phyloP scores from a whole-genome alignment of 2,329 filamentous ascomycete species.

The Dryadomyces quercus-mongolicae region DNA sequence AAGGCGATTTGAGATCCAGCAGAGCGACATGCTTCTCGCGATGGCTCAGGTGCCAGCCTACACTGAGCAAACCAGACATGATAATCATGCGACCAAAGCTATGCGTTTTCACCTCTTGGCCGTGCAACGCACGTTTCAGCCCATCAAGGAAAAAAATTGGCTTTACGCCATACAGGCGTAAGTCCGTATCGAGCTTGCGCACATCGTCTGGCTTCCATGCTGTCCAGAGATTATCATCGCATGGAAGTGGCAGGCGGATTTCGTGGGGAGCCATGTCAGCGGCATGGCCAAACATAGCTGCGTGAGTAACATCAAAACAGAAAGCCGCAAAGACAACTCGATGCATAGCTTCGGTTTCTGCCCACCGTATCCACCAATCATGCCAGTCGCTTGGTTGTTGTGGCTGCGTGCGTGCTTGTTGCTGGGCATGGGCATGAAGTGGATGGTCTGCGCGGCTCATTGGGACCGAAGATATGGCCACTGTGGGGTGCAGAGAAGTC shows the following conservation, averaged over 20 bases:
- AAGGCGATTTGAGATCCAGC: constrained; percentile 54
- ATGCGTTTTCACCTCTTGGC: constrained; percentile 70
- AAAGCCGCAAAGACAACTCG: constrained; percentile 82
- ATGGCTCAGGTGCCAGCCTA: constrained; percentile 85
- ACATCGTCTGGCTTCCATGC: constrained; percentile 68
- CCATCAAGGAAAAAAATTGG: constrained; percentile 73
- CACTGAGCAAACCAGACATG: constrained; percentile 81
- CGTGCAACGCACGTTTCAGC: constrained; percentile 71
- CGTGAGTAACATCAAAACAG: constrained; percentile 78
- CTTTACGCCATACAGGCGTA: constrained; percentile 68
- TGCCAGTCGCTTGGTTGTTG: constrained; percentile 22
- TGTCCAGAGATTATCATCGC: constrained; percentile 78
- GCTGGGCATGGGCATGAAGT: background rate
- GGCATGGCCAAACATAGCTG: constrained; percentile 83
- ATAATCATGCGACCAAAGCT: constrained; percentile 81
- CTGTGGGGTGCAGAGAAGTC: background rate
- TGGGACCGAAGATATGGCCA: background rate
- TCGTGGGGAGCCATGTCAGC: constrained; percentile 88
- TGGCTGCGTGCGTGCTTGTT: background rate
- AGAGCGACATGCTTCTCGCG: constrained; percentile 76
- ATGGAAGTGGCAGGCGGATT: constrained; percentile 73
- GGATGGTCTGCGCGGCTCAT: background rate
- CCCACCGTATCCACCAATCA: constrained; percentile 75
- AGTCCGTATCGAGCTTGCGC: constrained; percentile 60
- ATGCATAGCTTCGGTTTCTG: constrained; percentile 76